phyloP scores from a whole-genome alignment of 768 basidiomycete genomes.

The Pulveroboletus frians region DNA sequence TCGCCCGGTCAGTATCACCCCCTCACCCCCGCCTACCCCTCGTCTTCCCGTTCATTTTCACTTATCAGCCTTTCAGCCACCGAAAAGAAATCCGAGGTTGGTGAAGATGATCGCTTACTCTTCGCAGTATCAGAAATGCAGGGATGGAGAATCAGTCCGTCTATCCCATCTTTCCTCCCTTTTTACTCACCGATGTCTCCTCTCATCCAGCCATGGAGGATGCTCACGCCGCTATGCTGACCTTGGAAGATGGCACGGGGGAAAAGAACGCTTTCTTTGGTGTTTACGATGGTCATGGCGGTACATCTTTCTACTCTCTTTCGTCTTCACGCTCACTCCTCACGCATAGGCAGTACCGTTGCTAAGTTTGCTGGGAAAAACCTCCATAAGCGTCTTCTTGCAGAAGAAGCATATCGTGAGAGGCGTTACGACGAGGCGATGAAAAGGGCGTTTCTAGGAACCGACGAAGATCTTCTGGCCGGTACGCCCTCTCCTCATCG shows the following conservation, averaged over 20 bases:
- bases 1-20: conserved; percentile 54
- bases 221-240: conserved; percentile 73
- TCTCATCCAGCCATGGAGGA: conserved; percentile 87
- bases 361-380: conserved; percentile 83
- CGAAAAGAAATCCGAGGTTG: conserved; percentile 72
- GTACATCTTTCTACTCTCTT: conserved; percentile 38
- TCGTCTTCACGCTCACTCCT: not conserved
- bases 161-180: not conserved
- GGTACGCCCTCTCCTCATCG: conserved; percentile 42
- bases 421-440: conserved; percentile 71
- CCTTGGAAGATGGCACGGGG: conserved; percentile 50
- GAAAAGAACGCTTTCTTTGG: conserved; percentile 81
- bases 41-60: not conserved
- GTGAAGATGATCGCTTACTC: conserved; percentile 61
- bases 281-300: conserved; percentile 98
- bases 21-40: not conserved
- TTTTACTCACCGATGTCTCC: not conserved
- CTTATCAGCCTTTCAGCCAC: conserved; percentile 49
- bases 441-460: conserved; percentile 86
- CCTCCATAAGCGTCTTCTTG: conserved; percentile 69
- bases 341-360: conserved; percentile 63
- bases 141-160: conserved; percentile 97
- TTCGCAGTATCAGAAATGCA: conserved; percentile 96
- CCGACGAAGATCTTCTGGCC: conserved; percentile 88
- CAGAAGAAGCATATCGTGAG: conserved; percentile 67